These are phyloP conservation scores for Acrasis kona DNA, from an alignment of 78 protist genomes.

Conservation along the genomic window DNA sequence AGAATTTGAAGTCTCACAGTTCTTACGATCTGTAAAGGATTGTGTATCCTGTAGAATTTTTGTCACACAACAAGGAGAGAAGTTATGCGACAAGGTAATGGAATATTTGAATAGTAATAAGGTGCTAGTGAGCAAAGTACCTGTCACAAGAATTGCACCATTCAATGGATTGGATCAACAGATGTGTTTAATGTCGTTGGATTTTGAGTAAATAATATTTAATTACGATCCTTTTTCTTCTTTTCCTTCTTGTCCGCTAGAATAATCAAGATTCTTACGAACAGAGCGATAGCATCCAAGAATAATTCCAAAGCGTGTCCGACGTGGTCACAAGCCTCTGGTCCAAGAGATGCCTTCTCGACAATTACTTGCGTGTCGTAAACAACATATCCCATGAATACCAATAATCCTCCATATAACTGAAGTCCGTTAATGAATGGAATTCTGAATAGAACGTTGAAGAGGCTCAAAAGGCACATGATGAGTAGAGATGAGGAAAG, in stretches of 20 bases:
- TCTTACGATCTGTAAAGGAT: too few species aligned
- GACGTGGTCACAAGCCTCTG: slow-evolving; percentile 22
- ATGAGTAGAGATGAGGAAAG: slow-evolving; percentile 17
- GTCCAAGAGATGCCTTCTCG: slow-evolving; percentile 29
- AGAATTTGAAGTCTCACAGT: too few species aligned
- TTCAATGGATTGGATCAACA: too few species aligned
- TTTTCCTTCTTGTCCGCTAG: slow-evolving; percentile 9
- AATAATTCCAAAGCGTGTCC: slow-evolving; percentile 35
- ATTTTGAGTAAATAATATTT: too few species aligned
- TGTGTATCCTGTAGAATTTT: too few species aligned
- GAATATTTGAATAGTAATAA: too few species aligned
- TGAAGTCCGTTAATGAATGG: neutral
- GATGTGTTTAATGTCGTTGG: too few species aligned
- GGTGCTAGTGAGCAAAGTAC: too few species aligned
- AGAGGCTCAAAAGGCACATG: slow-evolving; percentile 10
- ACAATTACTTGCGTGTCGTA: slow-evolving; percentile 54
- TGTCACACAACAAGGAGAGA: too few species aligned
- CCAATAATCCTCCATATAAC: slow-evolving; percentile 37
- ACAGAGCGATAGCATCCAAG: slow-evolving; percentile 41
- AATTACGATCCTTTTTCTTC: neutral
- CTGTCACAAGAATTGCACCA: too few species aligned
- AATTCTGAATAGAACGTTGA: slow-evolving; percentile 29
- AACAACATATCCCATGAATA: slow-evolving; percentile 47
- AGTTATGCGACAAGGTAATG: too few species aligned
- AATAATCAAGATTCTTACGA: slow-evolving; percentile 41